A percentile compares a stretch with the other conserved stretches of the same genome.
Conservation (phyloP, 805 yeast genomes). For the Candida chilensis region DNA sequence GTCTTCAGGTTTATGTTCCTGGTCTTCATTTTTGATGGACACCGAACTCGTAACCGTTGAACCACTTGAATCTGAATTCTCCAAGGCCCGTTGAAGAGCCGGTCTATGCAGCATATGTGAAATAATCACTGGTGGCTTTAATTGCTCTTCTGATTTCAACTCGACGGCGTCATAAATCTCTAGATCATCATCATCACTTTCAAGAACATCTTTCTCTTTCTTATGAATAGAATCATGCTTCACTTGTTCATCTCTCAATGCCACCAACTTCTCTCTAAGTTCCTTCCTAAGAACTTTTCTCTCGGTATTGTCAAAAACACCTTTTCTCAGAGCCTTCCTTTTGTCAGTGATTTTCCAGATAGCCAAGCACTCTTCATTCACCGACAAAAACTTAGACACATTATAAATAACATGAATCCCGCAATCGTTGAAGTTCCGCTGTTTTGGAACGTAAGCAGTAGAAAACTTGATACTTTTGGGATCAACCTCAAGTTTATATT, state of each 20-base stretch:
- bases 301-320: constrained; percentile 12
- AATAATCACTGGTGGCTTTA: no score
- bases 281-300: constrained; percentile 12
- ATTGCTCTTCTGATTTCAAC: neutral
- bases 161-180: constrained; percentile 2
- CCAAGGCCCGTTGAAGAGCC: no score
- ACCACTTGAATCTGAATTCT: constrained; percentile 6
- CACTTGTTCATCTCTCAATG: constrained; percentile 8
- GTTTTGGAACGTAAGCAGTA: constrained; percentile 63
- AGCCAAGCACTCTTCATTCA: constrained; percentile 36
- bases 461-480: constrained; percentile 36
- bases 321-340: constrained; percentile 5
- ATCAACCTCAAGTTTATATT: constrained; percentile 36
- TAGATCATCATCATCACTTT: constrained; percentile 5
- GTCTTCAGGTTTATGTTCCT: neutral
- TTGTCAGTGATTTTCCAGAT: constrained; percentile 30
- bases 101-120: no score
- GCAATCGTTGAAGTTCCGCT: constrained; percentile 86
- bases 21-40: neutral
- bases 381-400: constrained; percentile 44
- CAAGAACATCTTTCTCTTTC: constrained; percentile 1
- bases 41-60: constrained; percentile 3
- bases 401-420: constrained; percentile 87
- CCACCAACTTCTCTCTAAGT: constrained; percentile 8
- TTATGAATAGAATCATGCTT: constrained; percentile 1